Conservation (phyloP, 2,329 filamentous ascomycete species). For the Fusarium longipes region DNA sequence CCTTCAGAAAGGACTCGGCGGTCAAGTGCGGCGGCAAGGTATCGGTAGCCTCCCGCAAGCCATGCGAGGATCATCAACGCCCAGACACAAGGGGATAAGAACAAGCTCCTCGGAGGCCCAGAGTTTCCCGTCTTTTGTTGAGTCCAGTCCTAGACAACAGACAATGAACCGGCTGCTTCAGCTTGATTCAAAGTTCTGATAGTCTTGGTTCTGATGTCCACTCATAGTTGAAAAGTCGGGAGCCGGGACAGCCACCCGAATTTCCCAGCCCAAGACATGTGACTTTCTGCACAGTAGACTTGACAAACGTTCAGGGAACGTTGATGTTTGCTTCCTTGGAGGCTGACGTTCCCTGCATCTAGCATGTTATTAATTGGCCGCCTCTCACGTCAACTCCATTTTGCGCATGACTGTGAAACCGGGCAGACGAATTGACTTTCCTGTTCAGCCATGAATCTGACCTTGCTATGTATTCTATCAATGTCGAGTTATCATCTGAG, state of each 20-base stretch:
- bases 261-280: conserved; percentile 26
- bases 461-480: conserved; percentile 5
- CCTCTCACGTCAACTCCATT: conserved; percentile 36
- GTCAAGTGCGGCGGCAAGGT: conserved; percentile 22
- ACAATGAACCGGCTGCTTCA: conserved; percentile 31
- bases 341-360: conserved; percentile 11
- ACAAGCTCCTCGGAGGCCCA: conserved; percentile 24
- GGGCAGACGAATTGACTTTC: conserved; percentile 22
- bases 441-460: conserved; percentile 14
- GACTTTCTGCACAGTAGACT: conserved; percentile 21
- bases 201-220: conserved; percentile 25
- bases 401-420: conserved; percentile 22
- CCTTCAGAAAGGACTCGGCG: conserved; percentile 41
- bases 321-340: conserved; percentile 30
- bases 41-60: conserved; percentile 16
- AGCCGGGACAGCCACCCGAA: conserved; percentile 41
- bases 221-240: conserved; percentile 28
- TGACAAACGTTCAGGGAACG: conserved; percentile 15
- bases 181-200: conserved; percentile 37
- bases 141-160: conserved; percentile 6
- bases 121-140: conserved; percentile 32
- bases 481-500: conserved; percentile 2
- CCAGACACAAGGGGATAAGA: conserved; percentile 7
- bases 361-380: conserved; percentile 22
- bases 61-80: conserved; percentile 24